A percentile compares a stretch with the other conserved stretches of the same genome.
Conservation (phyloP, 371 early-diverging fungal genomes). For the Batrachochytrium dendrobatidis region DNA sequence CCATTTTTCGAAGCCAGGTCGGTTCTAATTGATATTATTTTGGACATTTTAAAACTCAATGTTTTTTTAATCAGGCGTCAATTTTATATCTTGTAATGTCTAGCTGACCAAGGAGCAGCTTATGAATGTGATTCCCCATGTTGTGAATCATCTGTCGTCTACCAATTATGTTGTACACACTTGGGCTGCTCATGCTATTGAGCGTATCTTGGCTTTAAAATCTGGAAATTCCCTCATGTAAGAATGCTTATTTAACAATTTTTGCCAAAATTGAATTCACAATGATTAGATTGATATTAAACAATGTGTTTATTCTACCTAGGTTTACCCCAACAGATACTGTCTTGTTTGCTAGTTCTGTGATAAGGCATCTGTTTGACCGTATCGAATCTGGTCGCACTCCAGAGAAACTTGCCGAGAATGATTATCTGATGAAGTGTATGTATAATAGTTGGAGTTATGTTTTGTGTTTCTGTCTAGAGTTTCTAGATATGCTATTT, state of each 20-base stretch:
- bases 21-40: not conserved
- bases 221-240: conserved; percentile 51
- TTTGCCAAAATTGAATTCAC: not conserved
- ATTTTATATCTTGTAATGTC: not conserved
- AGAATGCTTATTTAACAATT: conserved; percentile 16
- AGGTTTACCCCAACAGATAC: conserved; percentile 68
- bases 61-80: not conserved
- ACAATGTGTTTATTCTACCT: not conserved
- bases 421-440: conserved; percentile 87
- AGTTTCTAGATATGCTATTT: conserved; percentile 1
- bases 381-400: conserved; percentile 56
- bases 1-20: conserved; percentile 86
- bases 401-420: conserved; percentile 87
- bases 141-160: conserved; percentile 74
- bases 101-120: conserved; percentile 71
- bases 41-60: not conserved
- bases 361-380: conserved; percentile 69
- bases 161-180: conserved; percentile 79
- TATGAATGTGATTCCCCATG: conserved; percentile 63
- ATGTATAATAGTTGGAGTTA: too few species aligned
- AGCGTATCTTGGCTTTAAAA: conserved; percentile 80
- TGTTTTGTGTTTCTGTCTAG: not conserved
- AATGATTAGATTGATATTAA: not conserved
- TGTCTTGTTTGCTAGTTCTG: conserved; percentile 53
- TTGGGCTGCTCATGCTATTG: conserved; percentile 87